Base-by-base conservation (phyloP, 768 basidiomycete genomes). In the Lyophyllum shimeji region DNA sequence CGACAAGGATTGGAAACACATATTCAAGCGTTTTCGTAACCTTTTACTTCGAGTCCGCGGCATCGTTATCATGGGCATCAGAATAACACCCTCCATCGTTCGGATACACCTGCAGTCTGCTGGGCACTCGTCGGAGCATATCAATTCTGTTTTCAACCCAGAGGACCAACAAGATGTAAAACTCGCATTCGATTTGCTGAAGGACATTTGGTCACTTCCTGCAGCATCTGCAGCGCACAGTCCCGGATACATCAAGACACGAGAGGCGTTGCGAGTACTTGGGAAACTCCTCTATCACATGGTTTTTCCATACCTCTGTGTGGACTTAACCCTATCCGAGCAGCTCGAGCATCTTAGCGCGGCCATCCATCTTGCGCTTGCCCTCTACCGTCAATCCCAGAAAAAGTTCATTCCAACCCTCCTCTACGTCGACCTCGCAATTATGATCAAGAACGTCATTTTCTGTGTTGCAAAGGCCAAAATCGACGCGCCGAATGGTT, bases 391-490 rank as follows among this genome's bases (percentile, higher is more conserved):
- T 7, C 20, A 23, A 27, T 20, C 20, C 7, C 9, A 34, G 11
- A 5, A 46, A n/a, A 25, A 46, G 20, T 46, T 55, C 12, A 55
- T 55, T 15, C 48, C 54, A 7, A 50, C 48, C 3, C 59, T 62
- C 5, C 64, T 70, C 0, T 76, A 65, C 53, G n/a, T 58, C 1
- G 70, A 77, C 54, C 55, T 74, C 39, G 63, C 67, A 61, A 51
- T 70, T 2, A 73, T 73, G 69, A 67, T 76, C 56, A 76, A 74
- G 61, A 76, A 75, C 52, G 65, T 57, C 0, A 71, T 56, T 43
- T 74, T 74, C 54, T 75, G 73, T 51, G 67, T 75, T 15, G 72
- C 69, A 12, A 77, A 75, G 53, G 57, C 65, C 12, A 72, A 76
- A 42, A 53, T 69, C 7, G 65, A 75, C 44, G 48, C 65, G 52